phyloP scores from a whole-genome alignment of 177 flowering plant species.

The Tripterygium wilfordii region DNA sequence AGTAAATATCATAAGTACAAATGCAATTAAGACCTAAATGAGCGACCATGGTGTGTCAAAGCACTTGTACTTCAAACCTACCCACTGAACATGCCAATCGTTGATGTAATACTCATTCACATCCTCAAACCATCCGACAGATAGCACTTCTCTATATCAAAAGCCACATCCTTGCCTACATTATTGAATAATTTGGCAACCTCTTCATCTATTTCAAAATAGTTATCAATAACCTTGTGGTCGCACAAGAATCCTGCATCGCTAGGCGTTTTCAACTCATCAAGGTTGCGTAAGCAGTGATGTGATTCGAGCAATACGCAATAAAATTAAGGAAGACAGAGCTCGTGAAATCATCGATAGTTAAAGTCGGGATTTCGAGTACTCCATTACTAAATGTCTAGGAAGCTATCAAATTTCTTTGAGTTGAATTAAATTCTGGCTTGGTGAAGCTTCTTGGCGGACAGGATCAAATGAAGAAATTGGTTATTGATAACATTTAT shows the following conservation, averaged over 20 bases:
- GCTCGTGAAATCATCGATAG: constrained; percentile 22
- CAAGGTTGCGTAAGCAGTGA: constrained; percentile 25
- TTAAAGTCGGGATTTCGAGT: constrained; percentile 26
- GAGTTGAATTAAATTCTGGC: constrained; percentile 23
- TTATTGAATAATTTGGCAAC: constrained; percentile 23
- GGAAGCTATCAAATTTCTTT: background rate
- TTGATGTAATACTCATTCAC: background rate
- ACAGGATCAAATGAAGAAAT: constrained; percentile 15
- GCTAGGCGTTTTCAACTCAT: constrained; percentile 17
- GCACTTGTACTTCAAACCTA: background rate
- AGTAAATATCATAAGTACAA: background rate
- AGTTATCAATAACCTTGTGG: constrained; percentile 24
- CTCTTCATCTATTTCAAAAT: constrained; percentile 16
- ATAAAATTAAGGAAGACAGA: constrained; percentile 25
- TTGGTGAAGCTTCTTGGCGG: constrained; percentile 19
- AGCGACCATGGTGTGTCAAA: background rate
- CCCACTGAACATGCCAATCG: background rate
- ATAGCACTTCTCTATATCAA: constrained; percentile 17
- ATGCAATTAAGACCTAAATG: background rate
- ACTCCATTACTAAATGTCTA: constrained; percentile 25
- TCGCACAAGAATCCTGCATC: constrained; percentile 28
- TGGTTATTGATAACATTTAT: background rate
- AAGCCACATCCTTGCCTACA: constrained; percentile 22
- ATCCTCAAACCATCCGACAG: background rate
- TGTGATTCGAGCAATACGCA: constrained; percentile 20